These are phyloP conservation scores for Patellifolia procumbens DNA, from an alignment of 179 eudicot genomes.

Conservation along the genomic window DNA sequence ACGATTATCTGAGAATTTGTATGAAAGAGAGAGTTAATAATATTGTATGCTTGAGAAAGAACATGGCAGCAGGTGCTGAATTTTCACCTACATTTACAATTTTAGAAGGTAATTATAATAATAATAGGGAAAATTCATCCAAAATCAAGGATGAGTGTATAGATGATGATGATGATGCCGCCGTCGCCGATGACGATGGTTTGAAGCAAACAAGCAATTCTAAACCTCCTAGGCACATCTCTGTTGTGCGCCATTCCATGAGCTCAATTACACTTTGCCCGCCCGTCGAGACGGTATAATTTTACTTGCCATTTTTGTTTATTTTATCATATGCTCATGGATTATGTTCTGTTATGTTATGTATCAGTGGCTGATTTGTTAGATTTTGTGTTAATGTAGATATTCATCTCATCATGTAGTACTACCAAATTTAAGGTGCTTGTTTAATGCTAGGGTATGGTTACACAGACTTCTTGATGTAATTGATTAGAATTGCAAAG, in stretches of 20 bases:
- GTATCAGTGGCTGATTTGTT: too few species aligned
- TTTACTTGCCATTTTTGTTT: neutral
- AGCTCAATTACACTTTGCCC: slow-evolving; percentile 41
- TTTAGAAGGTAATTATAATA: slow-evolving; percentile 47
- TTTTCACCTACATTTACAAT: slow-evolving; percentile 52
- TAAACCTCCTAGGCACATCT: slow-evolving; percentile 66
- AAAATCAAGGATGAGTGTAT: slow-evolving; percentile 40
- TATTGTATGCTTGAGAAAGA: slow-evolving; percentile 31
- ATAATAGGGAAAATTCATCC: slow-evolving; percentile 36
- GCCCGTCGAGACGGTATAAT: slow-evolving; percentile 48
- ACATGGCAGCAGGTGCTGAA: slow-evolving; percentile 68
- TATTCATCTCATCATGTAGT: too few species aligned
- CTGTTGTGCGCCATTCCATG: slow-evolving; percentile 60
- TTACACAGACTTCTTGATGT: too few species aligned
- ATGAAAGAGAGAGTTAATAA: neutral
- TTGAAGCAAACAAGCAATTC: slow-evolving; percentile 50
- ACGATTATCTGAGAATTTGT: neutral
- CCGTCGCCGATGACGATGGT: slow-evolving; percentile 34
- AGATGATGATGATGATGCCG: too few species aligned
- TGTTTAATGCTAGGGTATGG: too few species aligned
- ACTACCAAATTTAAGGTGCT: too few species aligned
- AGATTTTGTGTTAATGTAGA: too few species aligned
- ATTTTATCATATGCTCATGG: neutral
- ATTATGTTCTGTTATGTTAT: neutral
- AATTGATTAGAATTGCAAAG: too few species aligned